Conservation (phyloP, 208 protist genomes). For the Leptomonas pyrrhocoris region DNA sequence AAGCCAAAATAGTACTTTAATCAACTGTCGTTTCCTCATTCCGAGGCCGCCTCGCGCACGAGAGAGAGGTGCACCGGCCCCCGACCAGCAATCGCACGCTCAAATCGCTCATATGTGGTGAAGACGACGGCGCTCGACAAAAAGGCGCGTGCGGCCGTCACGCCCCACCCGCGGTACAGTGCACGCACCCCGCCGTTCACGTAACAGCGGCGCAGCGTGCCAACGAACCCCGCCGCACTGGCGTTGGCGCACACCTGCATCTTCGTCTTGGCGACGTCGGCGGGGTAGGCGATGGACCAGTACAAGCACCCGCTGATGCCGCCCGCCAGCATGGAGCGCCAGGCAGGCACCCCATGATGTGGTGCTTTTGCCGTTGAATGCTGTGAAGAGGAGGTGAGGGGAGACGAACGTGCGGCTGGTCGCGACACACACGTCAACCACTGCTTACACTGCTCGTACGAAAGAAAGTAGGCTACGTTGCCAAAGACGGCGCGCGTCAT, state of each 20-base stretch:
- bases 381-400: background rate
- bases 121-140: conserved; percentile 61
- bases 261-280: conserved; percentile 84
- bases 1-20: background rate
- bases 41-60: background rate
- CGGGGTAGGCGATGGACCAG: conserved; percentile 85
- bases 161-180: conserved; percentile 70
- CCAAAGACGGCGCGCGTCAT: conserved; percentile 71
- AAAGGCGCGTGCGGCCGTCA: conserved; percentile 67
- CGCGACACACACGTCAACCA: conserved; percentile 25
- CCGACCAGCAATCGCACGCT: background rate
- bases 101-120: conserved; percentile 46
- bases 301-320: conserved; percentile 74
- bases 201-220: conserved; percentile 42
- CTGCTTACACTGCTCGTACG: conserved; percentile 63
- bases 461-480: conserved; percentile 78
- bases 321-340: conserved; percentile 67
- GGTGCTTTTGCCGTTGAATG: background rate
- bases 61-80: background rate
- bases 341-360: conserved; percentile 25
- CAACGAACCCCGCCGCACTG: conserved; percentile 24
- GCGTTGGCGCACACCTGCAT: conserved; percentile 68
- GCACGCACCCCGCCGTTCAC: conserved; percentile 45
- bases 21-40: background rate
- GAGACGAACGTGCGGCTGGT: background rate